Base-by-base conservation (phyloP, 192 early-diverging fungal species). In the Coemansia pectinata region DNA sequence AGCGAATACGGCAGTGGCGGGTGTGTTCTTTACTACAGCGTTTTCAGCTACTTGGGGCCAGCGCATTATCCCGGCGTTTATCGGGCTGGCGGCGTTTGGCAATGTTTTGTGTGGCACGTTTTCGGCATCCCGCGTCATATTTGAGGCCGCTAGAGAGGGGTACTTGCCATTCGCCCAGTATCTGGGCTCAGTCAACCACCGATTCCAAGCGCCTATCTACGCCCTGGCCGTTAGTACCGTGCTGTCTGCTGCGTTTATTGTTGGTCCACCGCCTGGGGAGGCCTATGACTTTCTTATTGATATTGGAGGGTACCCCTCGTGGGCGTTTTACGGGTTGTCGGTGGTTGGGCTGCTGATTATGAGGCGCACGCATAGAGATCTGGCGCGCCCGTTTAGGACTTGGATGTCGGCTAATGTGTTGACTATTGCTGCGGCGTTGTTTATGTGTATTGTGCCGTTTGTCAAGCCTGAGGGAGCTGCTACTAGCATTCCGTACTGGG, bases 251-350 rank as follows among this genome's bases (percentile, higher is more conserved):
- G 53, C 75, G 65, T 86, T 69, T 72, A 72, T 86, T 15, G 71
- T 85, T 27, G 67, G 65, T 1, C 84, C 79, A 59, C 85, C 81
- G 9, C 74, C 85, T 1, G 81, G 84, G 44, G 73, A 86, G 59
- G 85, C 83, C 2, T 88, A 84, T 63, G 80, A 77, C 40, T 87
- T 90, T 31, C 57, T 88, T 9, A 70, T 88, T 61, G 78, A 88
- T 64, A 64, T 88, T 40, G 71, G 74, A 12, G 74, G 84, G 1
- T 90, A 88, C 44, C 84, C 87, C 5, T 65, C 72, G 11, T 87
- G 83, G 79, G 60, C 85, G 47, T 86, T 90, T 41, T 86, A 85
- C 67, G 85, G 83, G 0, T 40, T 81, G 61, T 72, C 88, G 5
- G 75, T 88, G 7, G 69, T 85, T 8, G 89, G 89, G 2, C 65